Base-by-base conservation (phyloP, 495 filamentous ascomycete genomes). In the Recurvomyces mirabilis region DNA sequence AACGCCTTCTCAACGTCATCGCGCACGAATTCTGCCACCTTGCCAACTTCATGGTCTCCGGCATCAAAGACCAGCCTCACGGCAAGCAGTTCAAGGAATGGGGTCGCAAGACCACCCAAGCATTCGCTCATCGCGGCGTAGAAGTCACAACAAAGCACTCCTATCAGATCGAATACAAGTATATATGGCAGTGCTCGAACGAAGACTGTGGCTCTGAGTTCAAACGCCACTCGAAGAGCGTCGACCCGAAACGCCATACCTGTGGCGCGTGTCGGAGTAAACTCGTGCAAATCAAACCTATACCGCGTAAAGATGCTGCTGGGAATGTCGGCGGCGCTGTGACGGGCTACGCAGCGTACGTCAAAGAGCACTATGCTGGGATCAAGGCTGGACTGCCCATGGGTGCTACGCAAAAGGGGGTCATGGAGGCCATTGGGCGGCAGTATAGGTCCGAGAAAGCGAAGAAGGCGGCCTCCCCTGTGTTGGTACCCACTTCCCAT, bases 1-100 rank as follows among this genome's bases (percentile, higher is more conserved):
- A 84, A 33, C 77, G 87, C 17, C 70, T 98, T 17, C 67, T 87
- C 36, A 93, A 94, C 60, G 84, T 84, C 0, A 55, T 95, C 17
- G 85, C 88, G 2, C 91, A 98, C 61, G 91, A 98, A 51, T 98
- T 87, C 68, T 95, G 89, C 63, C 91, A 98, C 58, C 68, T 96
- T 1, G 79, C 84, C 23, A 88, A 83, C 55, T 93, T 82, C 61
- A 86, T 95, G 69, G 68, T 95, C 38, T 74, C 70, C 24, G 70
- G 76, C 13, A 64, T 82, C 18, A 70, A 68, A 17, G 74, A 74
- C 24, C 72, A 82, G 43, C 81, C 86, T 0, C 91, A 96, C 57
- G 89, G 88, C 10, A 64, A 68, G 12, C 80, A 82, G 49, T 96
- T 96, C 69, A 86, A 93, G 63, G 51, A 61, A 17, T 94, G 79